A percentile compares a stretch with the other conserved stretches of the same genome.
Evolutionary conservation across 345 rosid species (phyloP).

Genomic region (Geranium brycei): DNA sequence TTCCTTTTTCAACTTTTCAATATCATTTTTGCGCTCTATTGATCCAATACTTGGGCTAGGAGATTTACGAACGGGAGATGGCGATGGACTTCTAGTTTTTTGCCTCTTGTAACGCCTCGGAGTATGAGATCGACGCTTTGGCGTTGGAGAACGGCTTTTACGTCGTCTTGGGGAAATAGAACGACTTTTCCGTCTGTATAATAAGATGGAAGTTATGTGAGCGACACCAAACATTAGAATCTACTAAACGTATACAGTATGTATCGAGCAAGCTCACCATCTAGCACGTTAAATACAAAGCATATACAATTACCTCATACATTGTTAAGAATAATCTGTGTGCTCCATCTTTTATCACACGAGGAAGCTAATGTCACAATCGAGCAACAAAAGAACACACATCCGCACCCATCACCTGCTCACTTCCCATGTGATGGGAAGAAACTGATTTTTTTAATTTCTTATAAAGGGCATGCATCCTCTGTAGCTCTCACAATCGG

Average conservation of each 20-base stretch:
- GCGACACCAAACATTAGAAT: constrained; percentile 9
- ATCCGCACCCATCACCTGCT: constrained; percentile 71
- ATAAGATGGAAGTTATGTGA: constrained; percentile 24
- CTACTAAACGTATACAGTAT: constrained; percentile 17
- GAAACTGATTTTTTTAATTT: constrained; percentile 30
- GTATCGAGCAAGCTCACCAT: constrained; percentile 25
- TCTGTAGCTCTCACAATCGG: constrained; percentile 18
- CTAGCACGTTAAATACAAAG: constrained; percentile 28
- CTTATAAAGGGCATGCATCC: constrained; percentile 22
- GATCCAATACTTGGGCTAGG: constrained; percentile 51
- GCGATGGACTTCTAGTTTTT: constrained; percentile 66
- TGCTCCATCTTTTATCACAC: constrained; percentile 90
- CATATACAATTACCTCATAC: constrained; percentile 88
- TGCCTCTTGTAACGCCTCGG: constrained; percentile 65
- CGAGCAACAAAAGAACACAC: constrained; percentile 69
- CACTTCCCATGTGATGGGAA: constrained; percentile 45
- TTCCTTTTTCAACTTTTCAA: constrained; percentile 60
- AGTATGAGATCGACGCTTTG: constrained; percentile 53
- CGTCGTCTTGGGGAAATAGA: constrained; percentile 61
- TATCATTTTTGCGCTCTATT: constrained; percentile 48
- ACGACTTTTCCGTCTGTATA: constrained; percentile 74
- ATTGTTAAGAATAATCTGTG: constrained; percentile 56
- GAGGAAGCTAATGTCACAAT: constrained; percentile 81
- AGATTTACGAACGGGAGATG: constrained; percentile 49
- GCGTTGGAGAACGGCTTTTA: constrained; percentile 53